Conservation (phyloP, 108 stramenopile genomes). For the Conticribra guillardii region DNA sequence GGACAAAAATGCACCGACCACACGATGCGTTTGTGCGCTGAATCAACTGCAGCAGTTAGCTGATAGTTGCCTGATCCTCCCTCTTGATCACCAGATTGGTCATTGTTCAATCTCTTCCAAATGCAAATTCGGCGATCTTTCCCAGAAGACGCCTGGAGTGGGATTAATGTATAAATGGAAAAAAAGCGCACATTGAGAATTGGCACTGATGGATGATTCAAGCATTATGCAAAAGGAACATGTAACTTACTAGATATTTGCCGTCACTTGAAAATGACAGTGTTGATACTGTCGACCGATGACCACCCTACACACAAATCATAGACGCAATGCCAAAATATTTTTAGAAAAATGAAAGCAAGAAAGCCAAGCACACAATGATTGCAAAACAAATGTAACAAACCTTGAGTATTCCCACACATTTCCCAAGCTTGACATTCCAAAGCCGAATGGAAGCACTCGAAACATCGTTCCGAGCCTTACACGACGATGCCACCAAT, state of each 20-base stretch:
- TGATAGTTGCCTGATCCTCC: slow-evolving; percentile 28
- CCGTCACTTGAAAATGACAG: slow-evolving; percentile 83
- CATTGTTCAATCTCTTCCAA: slow-evolving; percentile 60
- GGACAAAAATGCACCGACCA: slow-evolving; percentile 87
- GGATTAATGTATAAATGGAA: background rate
- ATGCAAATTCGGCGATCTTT: slow-evolving; percentile 90
- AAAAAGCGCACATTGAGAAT: background rate
- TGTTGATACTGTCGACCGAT: slow-evolving; percentile 83
- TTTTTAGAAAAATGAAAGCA: background rate
- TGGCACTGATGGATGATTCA: background rate
- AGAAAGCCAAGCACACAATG: background rate
- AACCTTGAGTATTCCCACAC: slow-evolving; percentile 66
- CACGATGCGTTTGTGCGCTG: slow-evolving; percentile 88
- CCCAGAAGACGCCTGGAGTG: slow-evolving; percentile 65
- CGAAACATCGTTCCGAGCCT: slow-evolving; percentile 79
- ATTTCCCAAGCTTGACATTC: slow-evolving; percentile 69
- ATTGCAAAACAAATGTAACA: background rate
- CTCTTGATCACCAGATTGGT: slow-evolving; percentile 4
- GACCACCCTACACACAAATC: slow-evolving; percentile 60
- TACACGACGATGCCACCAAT: slow-evolving; percentile 83
- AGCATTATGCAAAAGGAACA: background rate
- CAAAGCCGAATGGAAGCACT: slow-evolving; percentile 83
- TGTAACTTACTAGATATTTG: slow-evolving; percentile 53
- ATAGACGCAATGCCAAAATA: background rate
- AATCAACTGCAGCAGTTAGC: slow-evolving; percentile 67